Base-by-base conservation (phyloP, 2,329 filamentous ascomycete species). In the Lithohypha guttulata region DNA sequence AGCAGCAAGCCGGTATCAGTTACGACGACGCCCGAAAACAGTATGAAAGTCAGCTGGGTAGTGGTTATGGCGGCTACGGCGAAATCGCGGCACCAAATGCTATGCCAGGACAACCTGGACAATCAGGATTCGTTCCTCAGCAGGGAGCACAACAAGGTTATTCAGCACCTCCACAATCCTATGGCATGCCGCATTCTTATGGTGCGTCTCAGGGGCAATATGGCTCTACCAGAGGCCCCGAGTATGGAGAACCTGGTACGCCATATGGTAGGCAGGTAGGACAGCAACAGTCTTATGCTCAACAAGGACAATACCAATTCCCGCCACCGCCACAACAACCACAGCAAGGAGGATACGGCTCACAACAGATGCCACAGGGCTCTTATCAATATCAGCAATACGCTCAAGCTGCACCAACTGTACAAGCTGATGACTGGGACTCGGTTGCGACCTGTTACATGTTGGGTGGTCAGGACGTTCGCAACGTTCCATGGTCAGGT, bases 391-490 rank as follows among this genome's bases (percentile, higher is more conserved):
- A 93, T 56, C 85, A 93, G 55, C 62, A 77, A 44, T 76, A 77
- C 18, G 79, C 82, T 1, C 62, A 70, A 4, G 62, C 70, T 13
- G 59, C 67, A 17, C 65, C 70, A 33, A 55, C 59, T 23, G 60
- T 63, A 41, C 59, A 62, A 6, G 62, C 60, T 21, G 67, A 68
- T 18, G 77, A 77, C 3, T 84, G 80, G 71, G 84, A 94, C 56
- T 80, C 74, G 9, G 77, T 94, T 28, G 75, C 79, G 31, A 68
- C 77, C 18, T 87, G 82, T 63, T 91, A 91, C 60, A 94, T 93
- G 85, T 71, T 83, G 20, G 69, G 72, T 39, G 84, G 84, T 1
- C 69, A 75, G 27, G 77, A 82, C 43, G 77, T 94, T 43, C 71
- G 75, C 11, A 69, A 68, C 32, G 70, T 77, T 3, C 73, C 73